Evolutionary conservation across 495 filamentous ascomycete species (phyloP), one percentile per base, ranked within the genome.

Genomic region (Rhypophila decipiens): DNA sequence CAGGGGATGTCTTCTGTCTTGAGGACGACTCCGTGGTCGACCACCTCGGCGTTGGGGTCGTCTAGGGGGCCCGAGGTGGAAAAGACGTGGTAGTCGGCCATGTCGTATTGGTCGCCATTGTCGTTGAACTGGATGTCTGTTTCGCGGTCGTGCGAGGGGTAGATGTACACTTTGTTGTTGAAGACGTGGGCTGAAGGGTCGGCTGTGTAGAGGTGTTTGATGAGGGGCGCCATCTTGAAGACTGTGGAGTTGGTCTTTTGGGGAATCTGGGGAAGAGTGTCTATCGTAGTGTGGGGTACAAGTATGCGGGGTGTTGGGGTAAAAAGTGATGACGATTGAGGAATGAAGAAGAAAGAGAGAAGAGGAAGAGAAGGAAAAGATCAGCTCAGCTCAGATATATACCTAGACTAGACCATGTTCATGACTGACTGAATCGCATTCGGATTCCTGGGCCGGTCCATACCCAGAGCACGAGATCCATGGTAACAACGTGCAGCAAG

Each of bases 41-140:
- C 71, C 4, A 81, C 76, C 3, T 67, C 63, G 1, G 67, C 70
- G n/a, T 54, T 50, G 1, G 69, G 68, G 51, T 73, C 73, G n/a
- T n/a, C n/a, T n/a, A n/a, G n/a, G 11, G 79, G 68, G 4, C 68
- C 58, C 1, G 62, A 49, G 44, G 74, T 69, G 41, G 69, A 76
- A 63, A 83, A 78, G 58, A 83, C 80, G 49, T 82, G 79, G 71
- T 84, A 84, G 65, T 84, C 80, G 50, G 70, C 74, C 85, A 88
- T 88, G 70, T 83, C 85, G 63, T 87, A 88, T 64, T 88, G 85
- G 69, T 87, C 84, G 64, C 85, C 85, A 72, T 85, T 85, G 72
- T 88, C 84, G 72, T 87, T 86, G 65, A 77, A 74, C 36, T 71
- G 38, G 57, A 81, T 80, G 59, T 78, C 72, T 24, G 75, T 79